Conservation (phyloP, 2,329 filamentous ascomycete genomes). For the Tolypocladium tundrense region DNA sequence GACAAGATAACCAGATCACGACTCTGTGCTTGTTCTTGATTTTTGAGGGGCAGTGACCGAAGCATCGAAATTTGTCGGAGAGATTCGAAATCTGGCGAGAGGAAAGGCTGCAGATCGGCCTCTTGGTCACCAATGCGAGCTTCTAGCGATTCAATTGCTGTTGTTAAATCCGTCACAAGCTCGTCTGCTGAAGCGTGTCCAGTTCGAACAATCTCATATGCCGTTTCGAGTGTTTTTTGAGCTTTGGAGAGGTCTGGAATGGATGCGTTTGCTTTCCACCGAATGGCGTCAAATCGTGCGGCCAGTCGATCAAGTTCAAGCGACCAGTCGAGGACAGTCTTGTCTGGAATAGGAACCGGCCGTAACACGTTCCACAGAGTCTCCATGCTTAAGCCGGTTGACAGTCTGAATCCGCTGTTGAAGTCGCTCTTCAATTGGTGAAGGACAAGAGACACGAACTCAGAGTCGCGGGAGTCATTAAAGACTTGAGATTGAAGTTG, state of each 20-base stretch:
- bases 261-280: slow-evolving; percentile 46
- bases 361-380: slow-evolving; percentile 63
- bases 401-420: slow-evolving; percentile 58
- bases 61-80: slow-evolving; percentile 43
- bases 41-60: slow-evolving; percentile 11
- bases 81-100: slow-evolving; percentile 45
- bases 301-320: slow-evolving; percentile 45
- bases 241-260: slow-evolving; percentile 42
- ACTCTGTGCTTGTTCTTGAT: slow-evolving; percentile 2
- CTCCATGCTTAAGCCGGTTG: slow-evolving; percentile 72
- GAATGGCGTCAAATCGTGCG: slow-evolving; percentile 47
- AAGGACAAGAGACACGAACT: slow-evolving; percentile 30
- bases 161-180: slow-evolving; percentile 38
- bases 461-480: slow-evolving; percentile 14
- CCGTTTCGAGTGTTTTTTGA: slow-evolving; percentile 42
- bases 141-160: slow-evolving; percentile 44
- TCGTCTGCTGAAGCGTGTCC: slow-evolving; percentile 28
- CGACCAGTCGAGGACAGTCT: slow-evolving; percentile 33
- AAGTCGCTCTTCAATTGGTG: slow-evolving; percentile 46
- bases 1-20: slow-evolving; percentile 40
- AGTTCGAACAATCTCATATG: slow-evolving; percentile 42
- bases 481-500: slow-evolving; percentile 18
- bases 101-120: slow-evolving; percentile 34
- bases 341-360: slow-evolving; percentile 45
- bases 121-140: slow-evolving; percentile 30